phyloP scores from a whole-genome alignment of 2,329 filamentous ascomycete species.

The Purpureocillium takamizusanense region DNA sequence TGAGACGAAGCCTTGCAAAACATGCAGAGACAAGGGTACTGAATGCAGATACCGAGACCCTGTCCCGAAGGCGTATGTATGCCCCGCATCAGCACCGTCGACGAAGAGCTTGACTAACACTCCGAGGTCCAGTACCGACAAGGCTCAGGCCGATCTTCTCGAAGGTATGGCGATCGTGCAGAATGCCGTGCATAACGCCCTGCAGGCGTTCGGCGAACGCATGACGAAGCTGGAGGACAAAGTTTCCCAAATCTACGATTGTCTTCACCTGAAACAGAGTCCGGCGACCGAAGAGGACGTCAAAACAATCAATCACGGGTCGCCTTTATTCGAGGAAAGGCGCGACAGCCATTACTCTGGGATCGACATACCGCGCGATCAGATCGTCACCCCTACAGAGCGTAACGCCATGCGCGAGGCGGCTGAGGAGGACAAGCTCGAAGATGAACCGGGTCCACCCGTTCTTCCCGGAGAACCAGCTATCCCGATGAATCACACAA shows the following conservation, averaged over 20 bases:
- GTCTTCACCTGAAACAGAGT: slow-evolving; percentile 16
- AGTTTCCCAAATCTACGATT: slow-evolving; percentile 11
- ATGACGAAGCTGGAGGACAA: slow-evolving; percentile 24
- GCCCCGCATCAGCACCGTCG: too few species aligned
- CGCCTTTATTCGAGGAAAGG: slow-evolving; percentile 8
- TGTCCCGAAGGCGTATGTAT: slow-evolving; percentile 70
- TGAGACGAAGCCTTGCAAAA: slow-evolving; percentile 74
- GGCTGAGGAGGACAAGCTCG: slow-evolving; percentile 35
- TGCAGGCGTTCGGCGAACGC: slow-evolving; percentile 24
- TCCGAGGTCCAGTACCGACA: slow-evolving; percentile 42
- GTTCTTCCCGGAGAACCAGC: slow-evolving; percentile 53
- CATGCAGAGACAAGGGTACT: slow-evolving; percentile 78
- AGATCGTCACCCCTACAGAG: slow-evolving; percentile 13
- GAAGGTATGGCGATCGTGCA: slow-evolving; percentile 40
- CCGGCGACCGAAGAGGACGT: slow-evolving; percentile 19
- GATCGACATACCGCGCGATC: slow-evolving; percentile 14
- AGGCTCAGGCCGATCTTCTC: slow-evolving; percentile 50
- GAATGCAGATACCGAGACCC: slow-evolving; percentile 86
- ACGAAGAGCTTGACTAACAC: too few species aligned
- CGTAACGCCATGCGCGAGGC: slow-evolving; percentile 17
- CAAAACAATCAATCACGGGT: slow-evolving; percentile 13
- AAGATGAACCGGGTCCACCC: slow-evolving; percentile 41
- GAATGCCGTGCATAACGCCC: slow-evolving; percentile 25
- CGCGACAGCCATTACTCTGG: slow-evolving; percentile 9
- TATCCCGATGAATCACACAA: slow-evolving; percentile 80